These are phyloP conservation scores for Eurotiales sp. DNA, from an alignment of 2,329 filamentous ascomycete genomes.

Conservation along the genomic window DNA sequence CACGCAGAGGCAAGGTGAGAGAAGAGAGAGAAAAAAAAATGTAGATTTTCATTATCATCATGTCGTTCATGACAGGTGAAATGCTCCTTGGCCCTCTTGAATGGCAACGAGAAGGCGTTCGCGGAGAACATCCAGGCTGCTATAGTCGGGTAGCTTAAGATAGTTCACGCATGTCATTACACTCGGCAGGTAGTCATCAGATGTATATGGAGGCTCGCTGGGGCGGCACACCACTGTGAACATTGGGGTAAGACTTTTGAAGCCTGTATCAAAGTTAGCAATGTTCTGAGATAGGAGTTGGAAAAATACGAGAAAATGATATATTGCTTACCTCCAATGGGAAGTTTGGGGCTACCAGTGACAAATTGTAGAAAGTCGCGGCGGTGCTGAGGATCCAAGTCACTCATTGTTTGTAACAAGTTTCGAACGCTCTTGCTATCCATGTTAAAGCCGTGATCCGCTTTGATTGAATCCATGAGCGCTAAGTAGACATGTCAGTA, in stretches of 20 bases:
- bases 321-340: conserved; percentile 78
- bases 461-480: conserved; percentile 96
- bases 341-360: conserved; percentile 94
- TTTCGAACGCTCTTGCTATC: conserved; percentile 96
- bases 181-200: conserved; percentile 97
- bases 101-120: conserved; percentile 80
- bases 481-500: conserved; percentile 48
- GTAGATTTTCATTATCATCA: conserved; percentile 3
- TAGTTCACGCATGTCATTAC: conserved; percentile 99
- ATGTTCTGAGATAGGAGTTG: neutral
- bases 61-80: conserved; percentile 72
- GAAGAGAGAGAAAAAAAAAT: neutral
- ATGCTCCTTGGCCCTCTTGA: conserved; percentile 92
- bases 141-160: conserved; percentile 95
- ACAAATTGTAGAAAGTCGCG: conserved; percentile 97
- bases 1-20: neutral
- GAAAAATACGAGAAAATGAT: neutral
- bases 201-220: conserved; percentile 88
- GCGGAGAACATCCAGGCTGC: conserved; percentile 68
- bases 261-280: conserved; percentile 58
- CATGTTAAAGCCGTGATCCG: conserved; percentile 97
- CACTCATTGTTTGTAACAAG: conserved; percentile 89
- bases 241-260: conserved; percentile 95
- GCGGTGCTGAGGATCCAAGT: conserved; percentile 68
- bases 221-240: conserved; percentile 99